A percentile compares a stretch with the other conserved stretches of the same genome.
These are phyloP conservation scores for Nitzschia putrida DNA, from an alignment of 108 stramenopile species.

Conservation along the genomic window DNA sequence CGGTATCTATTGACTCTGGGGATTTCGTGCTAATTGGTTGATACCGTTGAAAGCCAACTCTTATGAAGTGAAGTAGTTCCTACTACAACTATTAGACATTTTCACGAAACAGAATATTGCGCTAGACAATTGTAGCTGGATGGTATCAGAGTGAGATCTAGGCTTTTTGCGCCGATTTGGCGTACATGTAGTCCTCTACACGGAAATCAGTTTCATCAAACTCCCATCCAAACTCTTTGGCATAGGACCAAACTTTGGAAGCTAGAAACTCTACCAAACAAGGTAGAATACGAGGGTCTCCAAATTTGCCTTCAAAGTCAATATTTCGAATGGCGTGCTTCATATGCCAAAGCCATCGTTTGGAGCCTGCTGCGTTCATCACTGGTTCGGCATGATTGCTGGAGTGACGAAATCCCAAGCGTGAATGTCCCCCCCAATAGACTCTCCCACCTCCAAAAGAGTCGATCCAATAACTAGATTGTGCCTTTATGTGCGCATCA, in stretches of 20 bases:
- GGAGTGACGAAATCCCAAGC: conserved; percentile 27
- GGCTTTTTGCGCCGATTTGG: not conserved
- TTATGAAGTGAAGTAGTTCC: not conserved
- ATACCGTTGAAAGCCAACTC: not conserved
- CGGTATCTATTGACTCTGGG: conserved; percentile 70
- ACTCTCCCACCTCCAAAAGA: conserved; percentile 31
- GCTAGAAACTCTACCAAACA: conserved; percentile 31
- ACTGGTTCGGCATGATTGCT: conserved; percentile 10
- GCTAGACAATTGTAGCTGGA: not conserved
- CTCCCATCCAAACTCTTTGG: conserved; percentile 21
- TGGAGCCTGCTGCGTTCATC: conserved; percentile 28
- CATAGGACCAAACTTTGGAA: conserved; percentile 31
- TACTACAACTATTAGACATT: not conserved
- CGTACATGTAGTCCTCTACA: not conserved
- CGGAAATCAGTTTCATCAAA: conserved; percentile 27
- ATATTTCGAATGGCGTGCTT: conserved; percentile 2
- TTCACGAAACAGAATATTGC: not conserved
- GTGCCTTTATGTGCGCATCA: conserved; percentile 28
- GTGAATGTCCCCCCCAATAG: conserved; percentile 29
- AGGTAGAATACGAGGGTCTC: conserved; percentile 29
- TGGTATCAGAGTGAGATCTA: not conserved
- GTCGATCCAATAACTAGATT: conserved; percentile 29
- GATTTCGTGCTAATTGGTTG: conserved; percentile 56
- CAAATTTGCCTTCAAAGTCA: conserved; percentile 11
- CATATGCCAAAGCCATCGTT: conserved; percentile 42